These are phyloP conservation scores for Isatis lusitanica DNA, from an alignment of 441 rosid genomes.

Conservation along the genomic window DNA sequence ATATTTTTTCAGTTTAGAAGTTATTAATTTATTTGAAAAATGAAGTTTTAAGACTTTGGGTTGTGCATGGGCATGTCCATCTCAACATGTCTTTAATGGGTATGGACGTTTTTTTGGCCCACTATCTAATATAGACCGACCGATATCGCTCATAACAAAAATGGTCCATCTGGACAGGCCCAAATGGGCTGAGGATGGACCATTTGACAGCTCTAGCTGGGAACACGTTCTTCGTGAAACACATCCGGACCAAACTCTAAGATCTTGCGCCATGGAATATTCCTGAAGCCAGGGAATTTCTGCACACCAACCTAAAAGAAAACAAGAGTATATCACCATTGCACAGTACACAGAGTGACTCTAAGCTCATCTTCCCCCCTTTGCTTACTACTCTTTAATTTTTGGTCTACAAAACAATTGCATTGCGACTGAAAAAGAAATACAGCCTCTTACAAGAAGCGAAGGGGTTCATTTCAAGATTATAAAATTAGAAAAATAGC, in stretches of 20 bases:
- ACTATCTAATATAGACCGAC: not conserved
- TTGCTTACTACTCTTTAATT: not conserved
- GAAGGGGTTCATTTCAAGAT: not conserved
- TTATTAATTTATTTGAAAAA: too few species aligned
- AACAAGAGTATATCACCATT: constrained; percentile 1
- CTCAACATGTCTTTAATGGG: not conserved
- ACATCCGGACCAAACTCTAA: constrained; percentile 56
- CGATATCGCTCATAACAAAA: not conserved
- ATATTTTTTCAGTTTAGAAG: too few species aligned
- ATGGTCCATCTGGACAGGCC: not conserved
- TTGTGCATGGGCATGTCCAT: not conserved
- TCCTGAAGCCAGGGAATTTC: constrained; percentile 45
- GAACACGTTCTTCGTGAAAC: constrained; percentile 50
- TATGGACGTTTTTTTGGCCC: not conserved
- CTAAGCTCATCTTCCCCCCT: not conserved
- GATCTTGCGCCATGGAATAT: constrained; percentile 76
- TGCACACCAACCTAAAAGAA: constrained; percentile 59
- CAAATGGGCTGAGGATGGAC: not conserved
- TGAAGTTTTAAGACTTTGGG: not conserved
- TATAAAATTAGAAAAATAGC: not conserved
- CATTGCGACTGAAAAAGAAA: not conserved
- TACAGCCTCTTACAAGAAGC: not conserved
- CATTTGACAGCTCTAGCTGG: constrained; percentile 21
- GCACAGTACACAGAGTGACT: not conserved
- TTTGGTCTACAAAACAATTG: not conserved